These are phyloP conservation scores for Cymbopogon citratus DNA, from an alignment of 176 grass and related monocot species.

Conservation along the genomic window DNA sequence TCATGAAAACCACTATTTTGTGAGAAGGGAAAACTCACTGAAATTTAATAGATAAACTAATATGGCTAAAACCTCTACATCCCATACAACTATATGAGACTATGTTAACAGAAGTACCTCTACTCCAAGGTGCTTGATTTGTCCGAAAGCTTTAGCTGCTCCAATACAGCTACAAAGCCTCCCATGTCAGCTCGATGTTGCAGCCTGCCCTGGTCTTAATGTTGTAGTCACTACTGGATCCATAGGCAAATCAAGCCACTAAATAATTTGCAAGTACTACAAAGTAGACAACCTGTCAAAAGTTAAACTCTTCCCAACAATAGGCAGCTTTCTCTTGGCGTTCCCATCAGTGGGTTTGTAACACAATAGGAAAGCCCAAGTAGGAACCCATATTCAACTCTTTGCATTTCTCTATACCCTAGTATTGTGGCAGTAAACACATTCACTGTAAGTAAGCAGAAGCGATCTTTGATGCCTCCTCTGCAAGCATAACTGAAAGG, in stretches of 20 bases:
- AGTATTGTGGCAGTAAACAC: too few species aligned
- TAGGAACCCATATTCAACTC: too few species aligned
- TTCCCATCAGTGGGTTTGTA: constrained; percentile 76
- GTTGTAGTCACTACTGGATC: constrained; percentile 71
- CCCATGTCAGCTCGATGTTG: constrained; percentile 93
- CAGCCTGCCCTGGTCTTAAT: constrained; percentile 73
- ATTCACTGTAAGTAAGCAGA: too few species aligned
- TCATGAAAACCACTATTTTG: too few species aligned
- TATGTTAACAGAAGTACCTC: constrained; percentile 49
- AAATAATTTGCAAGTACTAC: neutral
- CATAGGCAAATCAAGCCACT: constrained; percentile 2
- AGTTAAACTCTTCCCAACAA: too few species aligned
- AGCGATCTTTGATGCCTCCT: constrained; percentile 84
- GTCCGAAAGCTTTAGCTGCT: constrained; percentile 69
- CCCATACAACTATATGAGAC: neutral
- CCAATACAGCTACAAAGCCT: constrained; percentile 80
- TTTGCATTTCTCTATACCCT: too few species aligned
- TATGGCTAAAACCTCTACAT: neutral
- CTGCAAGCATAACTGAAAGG: constrained; percentile 57
- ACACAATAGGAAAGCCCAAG: constrained; percentile 21
- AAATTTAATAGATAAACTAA: too few species aligned
- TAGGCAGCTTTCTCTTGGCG: constrained; percentile 85
- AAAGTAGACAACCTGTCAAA: constrained; percentile 74
- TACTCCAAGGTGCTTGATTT: constrained; percentile 90
- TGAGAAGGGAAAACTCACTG: too few species aligned